These are phyloP conservation scores for Boletus insuetus DNA, from an alignment of 768 basidiomycete genomes.

Conservation along the genomic window DNA sequence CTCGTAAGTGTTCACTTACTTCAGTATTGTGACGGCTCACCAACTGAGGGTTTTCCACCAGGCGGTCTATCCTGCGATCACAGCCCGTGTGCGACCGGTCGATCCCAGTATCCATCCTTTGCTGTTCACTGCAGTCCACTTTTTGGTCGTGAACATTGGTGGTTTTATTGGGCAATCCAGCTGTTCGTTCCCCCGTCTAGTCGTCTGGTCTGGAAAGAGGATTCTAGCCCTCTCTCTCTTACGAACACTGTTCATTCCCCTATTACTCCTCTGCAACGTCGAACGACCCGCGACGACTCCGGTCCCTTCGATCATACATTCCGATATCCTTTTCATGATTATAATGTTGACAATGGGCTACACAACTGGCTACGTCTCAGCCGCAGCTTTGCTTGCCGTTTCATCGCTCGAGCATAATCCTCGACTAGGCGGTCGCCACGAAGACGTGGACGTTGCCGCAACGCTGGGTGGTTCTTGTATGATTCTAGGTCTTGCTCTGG, in stretches of 20 bases:
- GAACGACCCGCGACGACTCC: conserved; percentile 42
- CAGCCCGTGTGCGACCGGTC: neutral
- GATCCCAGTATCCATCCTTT: neutral
- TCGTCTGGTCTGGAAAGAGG: conserved; percentile 36
- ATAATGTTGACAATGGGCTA: conserved; percentile 68
- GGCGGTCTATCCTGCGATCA: neutral
- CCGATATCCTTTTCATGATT: conserved; percentile 71
- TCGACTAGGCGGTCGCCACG: conserved; percentile 60
- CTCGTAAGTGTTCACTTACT: neutral
- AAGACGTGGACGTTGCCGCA: conserved; percentile 85
- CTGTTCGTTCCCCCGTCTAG: conserved; percentile 77
- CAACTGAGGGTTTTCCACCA: neutral
- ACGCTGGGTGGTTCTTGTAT: conserved; percentile 76
- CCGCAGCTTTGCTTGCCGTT: conserved; percentile 77
- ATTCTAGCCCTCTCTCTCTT: conserved; percentile 3
- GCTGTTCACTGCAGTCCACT: conserved; percentile 49
- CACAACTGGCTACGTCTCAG: conserved; percentile 76
- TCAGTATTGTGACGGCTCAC: neutral
- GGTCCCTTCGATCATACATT: conserved; percentile 52
- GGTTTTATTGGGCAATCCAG: conserved; percentile 64
- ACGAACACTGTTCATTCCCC: neutral
- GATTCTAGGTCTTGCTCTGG: conserved; percentile 69
- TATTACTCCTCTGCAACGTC: conserved; percentile 47
- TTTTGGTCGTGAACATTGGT: conserved; percentile 69
- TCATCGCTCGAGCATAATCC: conserved; percentile 44